phyloP scores from a whole-genome alignment of 2,329 filamentous ascomycete genomes.

The Diaporthe australafricana region DNA sequence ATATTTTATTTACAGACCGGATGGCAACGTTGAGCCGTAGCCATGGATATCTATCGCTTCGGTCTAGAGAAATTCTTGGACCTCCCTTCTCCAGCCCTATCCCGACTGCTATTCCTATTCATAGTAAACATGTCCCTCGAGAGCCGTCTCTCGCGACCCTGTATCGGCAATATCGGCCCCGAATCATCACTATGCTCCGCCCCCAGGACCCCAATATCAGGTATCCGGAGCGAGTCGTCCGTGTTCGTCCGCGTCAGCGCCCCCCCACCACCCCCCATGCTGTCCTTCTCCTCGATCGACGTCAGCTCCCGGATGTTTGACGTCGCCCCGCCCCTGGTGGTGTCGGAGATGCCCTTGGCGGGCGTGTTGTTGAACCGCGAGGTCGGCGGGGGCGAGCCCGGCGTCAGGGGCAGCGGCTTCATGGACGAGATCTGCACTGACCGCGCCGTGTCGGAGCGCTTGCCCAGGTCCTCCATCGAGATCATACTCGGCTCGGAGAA shows the following conservation, averaged over 20 bases:
- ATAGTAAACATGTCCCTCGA: constrained; percentile 13
- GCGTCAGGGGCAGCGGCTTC: constrained; percentile 23
- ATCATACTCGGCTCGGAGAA: constrained; percentile 30
- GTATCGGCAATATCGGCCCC: constrained; percentile 35
- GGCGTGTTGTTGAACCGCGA: constrained; percentile 23
- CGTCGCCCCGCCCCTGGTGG: neutral
- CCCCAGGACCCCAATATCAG: constrained; percentile 18
- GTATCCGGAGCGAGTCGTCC: constrained; percentile 27
- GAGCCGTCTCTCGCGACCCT: constrained; percentile 30
- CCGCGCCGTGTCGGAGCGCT: neutral
- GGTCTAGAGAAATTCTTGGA: constrained; percentile 19
- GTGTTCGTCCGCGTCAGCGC: constrained; percentile 24
- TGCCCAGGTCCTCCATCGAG: constrained; percentile 26
- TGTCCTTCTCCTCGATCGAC: constrained; percentile 29
- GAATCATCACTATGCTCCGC: constrained; percentile 36
- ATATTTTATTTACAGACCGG: neutral
- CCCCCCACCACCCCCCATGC: neutral
- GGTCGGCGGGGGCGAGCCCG: neutral
- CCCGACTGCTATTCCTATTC: neutral
- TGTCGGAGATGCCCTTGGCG: neutral
- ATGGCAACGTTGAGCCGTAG: no score
- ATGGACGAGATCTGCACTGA: constrained; percentile 19
- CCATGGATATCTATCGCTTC: neutral
- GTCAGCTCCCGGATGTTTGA: neutral
- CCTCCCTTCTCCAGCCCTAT: neutral